These are phyloP conservation scores for Myrmaecium sp. DNA, from an alignment of 2,329 filamentous ascomycete species.

Conservation along the genomic window DNA sequence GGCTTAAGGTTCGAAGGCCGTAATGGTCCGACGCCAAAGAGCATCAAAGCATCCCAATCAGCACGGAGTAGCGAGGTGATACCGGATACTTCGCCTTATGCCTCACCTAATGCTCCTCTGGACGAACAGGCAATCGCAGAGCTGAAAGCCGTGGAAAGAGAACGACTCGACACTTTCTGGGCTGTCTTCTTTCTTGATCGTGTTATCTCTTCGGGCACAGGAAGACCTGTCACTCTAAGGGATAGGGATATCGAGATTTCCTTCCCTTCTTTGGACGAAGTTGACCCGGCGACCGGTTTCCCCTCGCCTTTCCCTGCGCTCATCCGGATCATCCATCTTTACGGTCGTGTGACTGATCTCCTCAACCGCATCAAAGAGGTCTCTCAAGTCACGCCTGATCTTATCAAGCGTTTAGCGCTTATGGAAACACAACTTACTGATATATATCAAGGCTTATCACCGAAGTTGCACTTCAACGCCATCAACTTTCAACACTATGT, in stretches of 20 bases:
- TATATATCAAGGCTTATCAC: constrained; percentile 58
- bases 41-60: constrained; percentile 26
- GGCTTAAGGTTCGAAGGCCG: constrained; percentile 46
- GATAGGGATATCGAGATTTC: constrained; percentile 74
- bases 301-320: constrained; percentile 66
- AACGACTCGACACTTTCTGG: constrained; percentile 79
- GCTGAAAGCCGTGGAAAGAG: constrained; percentile 54
- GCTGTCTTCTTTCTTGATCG: constrained; percentile 76
- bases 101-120: constrained; percentile 16
- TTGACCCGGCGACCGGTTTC: constrained; percentile 42
- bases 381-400: constrained; percentile 58
- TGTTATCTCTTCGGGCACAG: constrained; percentile 75
- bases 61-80: constrained; percentile 4
- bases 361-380: constrained; percentile 64
- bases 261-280: constrained; percentile 42
- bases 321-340: constrained; percentile 70
- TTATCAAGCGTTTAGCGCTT: constrained; percentile 51
- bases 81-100: too few species aligned
- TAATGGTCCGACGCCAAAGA: constrained; percentile 38
- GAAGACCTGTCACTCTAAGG: constrained; percentile 64
- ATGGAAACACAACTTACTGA: constrained; percentile 68
- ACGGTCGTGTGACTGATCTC: constrained; percentile 68
- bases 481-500: constrained; percentile 76
- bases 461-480: constrained; percentile 65
- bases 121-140: constrained; percentile 29